A percentile compares a stretch with the other conserved stretches of the same genome.
Conservation (phyloP, 2,329 filamentous ascomycete species). For the Neodidymelliopsis sp. region DNA sequence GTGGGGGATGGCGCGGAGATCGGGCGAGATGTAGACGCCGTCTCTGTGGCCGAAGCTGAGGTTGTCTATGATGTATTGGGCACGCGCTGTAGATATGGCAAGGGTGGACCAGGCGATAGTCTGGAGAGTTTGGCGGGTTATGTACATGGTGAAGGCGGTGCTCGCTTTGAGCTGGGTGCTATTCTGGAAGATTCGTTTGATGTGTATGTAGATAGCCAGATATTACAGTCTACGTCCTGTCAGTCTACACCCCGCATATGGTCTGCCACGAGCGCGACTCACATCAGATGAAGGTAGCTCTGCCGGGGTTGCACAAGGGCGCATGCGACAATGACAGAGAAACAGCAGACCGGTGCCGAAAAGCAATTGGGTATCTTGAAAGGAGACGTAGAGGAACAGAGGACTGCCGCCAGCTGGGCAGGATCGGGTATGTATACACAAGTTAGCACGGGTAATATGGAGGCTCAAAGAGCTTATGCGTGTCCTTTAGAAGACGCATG, state of each 20-base stretch:
- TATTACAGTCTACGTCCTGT: not conserved
- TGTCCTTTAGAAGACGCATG: constrained; percentile 39
- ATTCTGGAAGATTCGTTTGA: not conserved
- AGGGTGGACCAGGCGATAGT: constrained; percentile 52
- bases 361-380: constrained; percentile 40
- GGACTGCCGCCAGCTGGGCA: constrained; percentile 32
- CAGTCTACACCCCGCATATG: not conserved
- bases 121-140: constrained; percentile 50
- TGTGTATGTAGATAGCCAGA: not conserved
- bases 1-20: constrained; percentile 62
- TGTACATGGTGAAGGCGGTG: constrained; percentile 40
- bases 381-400: constrained; percentile 25
- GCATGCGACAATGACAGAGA: constrained; percentile 24
- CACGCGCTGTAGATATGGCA: constrained; percentile 61
- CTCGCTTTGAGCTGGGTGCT: not conserved
- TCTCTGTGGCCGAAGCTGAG: constrained; percentile 78
- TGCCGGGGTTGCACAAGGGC: constrained; percentile 28
- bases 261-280: not conserved
- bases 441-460: constrained; percentile 16
- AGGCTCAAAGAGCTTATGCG: constrained; percentile 38
- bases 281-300: constrained; percentile 22
- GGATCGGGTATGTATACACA: constrained; percentile 18
- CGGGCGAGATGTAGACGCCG: constrained; percentile 70
- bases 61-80: constrained; percentile 73
- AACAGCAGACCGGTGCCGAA: constrained; percentile 6